Evolutionary conservation across 192 early-diverging fungal genomes (phyloP).

Genomic region (Coemansia sp.): DNA sequence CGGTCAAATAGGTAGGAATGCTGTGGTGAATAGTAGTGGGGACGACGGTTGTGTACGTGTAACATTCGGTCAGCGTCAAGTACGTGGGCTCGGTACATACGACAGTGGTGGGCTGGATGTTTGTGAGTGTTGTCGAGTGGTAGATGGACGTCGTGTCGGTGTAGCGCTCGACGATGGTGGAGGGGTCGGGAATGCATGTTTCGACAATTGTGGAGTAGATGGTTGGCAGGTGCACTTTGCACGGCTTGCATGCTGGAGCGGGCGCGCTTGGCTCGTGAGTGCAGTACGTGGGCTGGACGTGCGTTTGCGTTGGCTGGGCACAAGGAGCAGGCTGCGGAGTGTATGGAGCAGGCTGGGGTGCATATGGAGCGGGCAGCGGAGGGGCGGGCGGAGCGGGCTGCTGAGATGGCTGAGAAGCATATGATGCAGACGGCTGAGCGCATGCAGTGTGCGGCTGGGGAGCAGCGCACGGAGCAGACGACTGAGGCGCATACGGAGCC

Average conservation of each 20-base stretch:
- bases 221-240: slow-evolving; percentile 18
- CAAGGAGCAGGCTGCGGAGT: background rate
- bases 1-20: slow-evolving; percentile 37
- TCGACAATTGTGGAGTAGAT: slow-evolving; percentile 37
- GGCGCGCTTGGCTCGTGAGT: background rate
- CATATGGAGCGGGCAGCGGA: background rate
- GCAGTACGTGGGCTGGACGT: background rate
- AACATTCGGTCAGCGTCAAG: slow-evolving; percentile 29
- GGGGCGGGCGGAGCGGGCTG: no score
- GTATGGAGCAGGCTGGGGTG: background rate
- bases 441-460: background rate
- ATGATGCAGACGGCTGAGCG: background rate
- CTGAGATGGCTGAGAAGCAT: no score
- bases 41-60: slow-evolving; percentile 23
- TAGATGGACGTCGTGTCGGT: slow-evolving; percentile 34
- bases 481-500: background rate
- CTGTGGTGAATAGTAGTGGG: slow-evolving; percentile 41
- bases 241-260: slow-evolving; percentile 6
- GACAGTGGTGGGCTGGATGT: slow-evolving; percentile 19
- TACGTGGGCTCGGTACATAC: slow-evolving; percentile 30
- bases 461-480: background rate
- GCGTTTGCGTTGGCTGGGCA: slow-evolving; percentile 4
- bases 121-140: slow-evolving; percentile 25
- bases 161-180: slow-evolving; percentile 23
- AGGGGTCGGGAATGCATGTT: slow-evolving; percentile 18